phyloP scores from a whole-genome alignment of 2,329 filamentous ascomycete species.

The Botryotinia globosa region DNA sequence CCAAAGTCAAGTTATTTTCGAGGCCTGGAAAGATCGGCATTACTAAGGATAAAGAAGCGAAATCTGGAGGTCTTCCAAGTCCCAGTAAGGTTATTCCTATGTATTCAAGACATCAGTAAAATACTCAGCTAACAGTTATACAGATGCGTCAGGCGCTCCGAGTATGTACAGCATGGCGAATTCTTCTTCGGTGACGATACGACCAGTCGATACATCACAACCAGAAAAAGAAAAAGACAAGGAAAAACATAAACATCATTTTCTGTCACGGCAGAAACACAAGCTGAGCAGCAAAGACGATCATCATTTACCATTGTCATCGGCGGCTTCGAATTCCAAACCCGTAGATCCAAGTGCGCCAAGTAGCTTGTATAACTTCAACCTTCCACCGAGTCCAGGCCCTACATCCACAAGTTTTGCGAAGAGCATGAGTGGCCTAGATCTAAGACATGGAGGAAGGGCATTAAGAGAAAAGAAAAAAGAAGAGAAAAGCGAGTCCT shows the following conservation, averaged over 20 bases:
- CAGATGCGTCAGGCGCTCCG: slow-evolving; percentile 45
- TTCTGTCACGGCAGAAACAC: slow-evolving; percentile 74
- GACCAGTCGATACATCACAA: slow-evolving; percentile 54
- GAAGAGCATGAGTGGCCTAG: slow-evolving; percentile 78
- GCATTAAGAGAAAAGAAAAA: slow-evolving; percentile 79
- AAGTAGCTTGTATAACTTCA: slow-evolving; percentile 76
- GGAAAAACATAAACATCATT: slow-evolving; percentile 77
- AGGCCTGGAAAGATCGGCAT: slow-evolving; percentile 72
- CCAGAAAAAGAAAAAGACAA: slow-evolving; percentile 53
- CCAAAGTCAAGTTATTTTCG: slow-evolving; percentile 79
- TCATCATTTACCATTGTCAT: slow-evolving; percentile 68
- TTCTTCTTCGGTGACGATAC: slow-evolving; percentile 72
- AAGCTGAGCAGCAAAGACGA: slow-evolving; percentile 73
- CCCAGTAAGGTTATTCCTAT: slow-evolving; percentile 66
- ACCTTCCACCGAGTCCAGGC: slow-evolving; percentile 67
- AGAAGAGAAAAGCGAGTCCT: slow-evolving; percentile 55
- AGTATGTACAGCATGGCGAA: slow-evolving; percentile 74
- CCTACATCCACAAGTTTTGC: slow-evolving; percentile 65
- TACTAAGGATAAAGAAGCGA: slow-evolving; percentile 60
- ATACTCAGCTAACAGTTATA: slow-evolving; percentile 26
- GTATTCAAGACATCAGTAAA: slow-evolving; percentile 57
- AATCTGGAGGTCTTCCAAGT: slow-evolving; percentile 66
- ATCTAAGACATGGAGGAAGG: slow-evolving; percentile 73
- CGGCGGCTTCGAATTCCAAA: slow-evolving; percentile 72
- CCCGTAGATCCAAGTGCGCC: slow-evolving; percentile 73